phyloP scores from a whole-genome alignment of 2,329 filamentous ascomycete genomes.

The Colletotrichum sp. region DNA sequence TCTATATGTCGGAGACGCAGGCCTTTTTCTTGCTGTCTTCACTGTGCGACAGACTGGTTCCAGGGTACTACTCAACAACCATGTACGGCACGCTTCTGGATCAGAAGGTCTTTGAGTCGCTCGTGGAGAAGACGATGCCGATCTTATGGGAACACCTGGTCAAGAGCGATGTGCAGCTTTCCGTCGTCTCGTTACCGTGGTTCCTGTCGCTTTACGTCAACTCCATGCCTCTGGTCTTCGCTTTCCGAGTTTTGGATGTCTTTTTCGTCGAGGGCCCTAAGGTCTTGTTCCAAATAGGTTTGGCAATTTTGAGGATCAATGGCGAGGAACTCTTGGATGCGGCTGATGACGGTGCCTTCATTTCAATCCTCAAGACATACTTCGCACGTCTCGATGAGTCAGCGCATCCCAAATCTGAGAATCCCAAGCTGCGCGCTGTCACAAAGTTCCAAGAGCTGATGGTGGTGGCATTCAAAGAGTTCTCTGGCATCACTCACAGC shows the following conservation, averaged over 20 bases:
- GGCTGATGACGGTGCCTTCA: conserved; percentile 93
- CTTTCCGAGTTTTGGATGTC: conserved; percentile 93
- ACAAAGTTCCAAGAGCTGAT: conserved; percentile 98
- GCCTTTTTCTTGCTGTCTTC: conserved; percentile 94
- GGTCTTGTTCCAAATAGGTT: conserved; percentile 93
- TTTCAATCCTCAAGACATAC: conserved; percentile 93
- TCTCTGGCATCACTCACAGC: conserved; percentile 91
- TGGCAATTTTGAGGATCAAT: conserved; percentile 97
- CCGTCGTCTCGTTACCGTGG: conserved; percentile 96
- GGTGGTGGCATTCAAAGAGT: conserved; percentile 99
- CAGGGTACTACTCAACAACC: conserved; percentile 97
- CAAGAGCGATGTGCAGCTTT: conserved; percentile 95
- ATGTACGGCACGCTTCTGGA: conserved; percentile 99
- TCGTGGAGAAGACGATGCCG: conserved; percentile 99
- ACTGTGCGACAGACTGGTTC: conserved; percentile 89
- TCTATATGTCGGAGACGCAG: conserved; percentile 97
- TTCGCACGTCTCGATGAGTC: conserved; percentile 94
- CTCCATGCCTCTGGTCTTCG: conserved; percentile 98
- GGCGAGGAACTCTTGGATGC: conserved; percentile 95
- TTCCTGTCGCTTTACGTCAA: conserved; percentile 99
- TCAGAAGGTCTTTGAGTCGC: conserved; percentile 94
- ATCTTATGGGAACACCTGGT: conserved; percentile 98
- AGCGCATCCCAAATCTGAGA: conserved; percentile 93
- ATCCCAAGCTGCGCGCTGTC: conserved; percentile 90
- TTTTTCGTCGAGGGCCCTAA: conserved; percentile 99